phyloP scores from a whole-genome alignment of 129 eudicot species.

The Apium graveolens region DNA sequence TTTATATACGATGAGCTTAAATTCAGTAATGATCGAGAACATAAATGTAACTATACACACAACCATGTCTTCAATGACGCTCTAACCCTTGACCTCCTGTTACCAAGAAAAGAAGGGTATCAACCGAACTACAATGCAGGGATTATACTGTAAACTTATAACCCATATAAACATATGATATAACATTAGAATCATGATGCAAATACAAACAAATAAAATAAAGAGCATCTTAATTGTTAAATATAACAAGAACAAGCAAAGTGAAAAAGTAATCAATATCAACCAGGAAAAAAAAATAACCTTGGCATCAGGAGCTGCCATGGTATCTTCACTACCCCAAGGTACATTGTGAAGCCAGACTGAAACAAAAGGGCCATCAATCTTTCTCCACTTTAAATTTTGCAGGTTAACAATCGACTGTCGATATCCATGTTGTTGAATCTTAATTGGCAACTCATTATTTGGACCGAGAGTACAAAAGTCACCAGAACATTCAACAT shows the following conservation, averaged over 20 bases:
- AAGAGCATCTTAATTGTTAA: background rate
- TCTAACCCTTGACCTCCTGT: background rate
- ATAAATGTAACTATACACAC: background rate
- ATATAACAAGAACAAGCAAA: background rate
- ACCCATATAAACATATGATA: background rate
- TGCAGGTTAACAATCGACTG: slow-evolving; percentile 46
- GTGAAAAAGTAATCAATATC: background rate
- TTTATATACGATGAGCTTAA: background rate
- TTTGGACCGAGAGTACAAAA: slow-evolving; percentile 12
- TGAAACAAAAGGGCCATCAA: slow-evolving; percentile 84
- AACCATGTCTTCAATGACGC: background rate
- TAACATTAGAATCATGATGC: background rate
- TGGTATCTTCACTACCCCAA: slow-evolving; percentile 88
- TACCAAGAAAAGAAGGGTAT: background rate
- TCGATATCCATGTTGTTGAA: slow-evolving; percentile 40
- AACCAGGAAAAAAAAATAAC: slow-evolving; percentile 21
- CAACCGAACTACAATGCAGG: background rate
- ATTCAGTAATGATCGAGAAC: background rate
- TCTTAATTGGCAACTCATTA: slow-evolving; percentile 22
- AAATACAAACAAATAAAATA: background rate
- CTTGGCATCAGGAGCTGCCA: slow-evolving; percentile 97
- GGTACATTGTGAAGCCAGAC: slow-evolving; percentile 98
- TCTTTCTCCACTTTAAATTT: slow-evolving; percentile 54
- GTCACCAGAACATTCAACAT: slow-evolving; percentile 19
- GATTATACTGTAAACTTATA: background rate